Conservation (phyloP, 169 alveolate species). For the Ichthyophthirius multifiliis region DNA sequence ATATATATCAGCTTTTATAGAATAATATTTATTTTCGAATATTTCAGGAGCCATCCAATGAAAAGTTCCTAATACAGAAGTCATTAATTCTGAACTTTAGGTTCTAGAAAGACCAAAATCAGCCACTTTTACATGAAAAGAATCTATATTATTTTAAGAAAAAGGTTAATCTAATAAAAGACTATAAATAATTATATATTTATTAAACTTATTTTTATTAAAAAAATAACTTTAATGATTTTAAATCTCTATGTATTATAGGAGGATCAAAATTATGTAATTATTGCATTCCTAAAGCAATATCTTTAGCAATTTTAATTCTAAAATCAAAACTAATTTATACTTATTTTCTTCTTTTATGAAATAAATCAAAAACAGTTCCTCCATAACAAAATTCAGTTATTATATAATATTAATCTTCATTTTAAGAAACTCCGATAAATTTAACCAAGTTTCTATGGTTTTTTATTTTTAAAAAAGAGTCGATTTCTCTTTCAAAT, state of each 20-base stretch:
- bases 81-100: slow-evolving; percentile 21
- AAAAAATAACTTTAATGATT: slow-evolving; percentile 53
- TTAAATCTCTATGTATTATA: slow-evolving; percentile 71
- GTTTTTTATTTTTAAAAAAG: slow-evolving; percentile 58
- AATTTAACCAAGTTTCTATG: slow-evolving; percentile 79
- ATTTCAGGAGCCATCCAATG: slow-evolving; percentile 88
- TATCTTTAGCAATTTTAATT: slow-evolving; percentile 50
- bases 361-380: slow-evolving; percentile 76
- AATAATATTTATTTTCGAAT: slow-evolving; percentile 52
- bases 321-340: too few species aligned
- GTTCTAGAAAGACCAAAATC: slow-evolving; percentile 62
- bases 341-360: too few species aligned
- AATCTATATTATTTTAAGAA: slow-evolving; percentile 9
- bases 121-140: slow-evolving; percentile 46
- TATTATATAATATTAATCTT: slow-evolving; percentile 55
- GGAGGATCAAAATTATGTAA: slow-evolving; percentile 54
- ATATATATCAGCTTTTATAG: slow-evolving; percentile 78
- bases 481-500: slow-evolving; percentile 77
- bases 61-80: slow-evolving; percentile 74
- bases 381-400: slow-evolving; percentile 86
- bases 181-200: slow-evolving; percentile 8
- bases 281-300: slow-evolving; percentile 63
- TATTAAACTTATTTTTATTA: neutral
- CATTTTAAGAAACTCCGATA: slow-evolving; percentile 81
- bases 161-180: slow-evolving; percentile 34